Base-by-base conservation (phyloP, 192 early-diverging fungal species). In the Coemansia sp. region DNA sequence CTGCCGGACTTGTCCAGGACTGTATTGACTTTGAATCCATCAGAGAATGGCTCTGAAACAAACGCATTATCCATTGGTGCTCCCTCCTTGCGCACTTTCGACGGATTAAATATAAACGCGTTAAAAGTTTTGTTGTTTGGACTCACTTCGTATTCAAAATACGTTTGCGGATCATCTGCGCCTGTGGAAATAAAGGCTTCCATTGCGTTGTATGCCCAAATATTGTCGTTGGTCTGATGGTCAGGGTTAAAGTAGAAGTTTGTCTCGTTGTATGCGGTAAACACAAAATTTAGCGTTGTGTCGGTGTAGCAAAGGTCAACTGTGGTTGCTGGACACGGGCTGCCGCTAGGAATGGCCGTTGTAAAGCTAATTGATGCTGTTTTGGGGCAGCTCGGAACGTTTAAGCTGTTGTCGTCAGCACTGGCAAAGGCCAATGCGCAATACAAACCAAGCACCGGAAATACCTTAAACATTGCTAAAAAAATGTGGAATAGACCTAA, bases 161-260 rank as follows among this genome's bases (percentile, higher is more conserved):
- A 80, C 8, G 71, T 69, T 57, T 73, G 70, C 11, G 77, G 77
- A 18, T 73, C 56, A 12, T 70, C 60, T n/a, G 19, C 22, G 21
- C 77, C 77, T 60, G 61, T 62, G 58, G 69, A 63, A 49, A 80
- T 73, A 48, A 80, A 80, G 5, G 77, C 71, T 55, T 80, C 77
- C 53, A 80, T 60, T 10, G 69, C 77, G 19, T 80, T 63, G 56
- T 80, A 80, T 8, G 44, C 70, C 77, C 77, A 80, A 43, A 80
- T 73, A 18, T 73, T 60, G 11, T 57, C 77, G 32, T 80, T 80
- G n/a, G 77, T 80, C 27, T 32, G 44, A 31, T 80, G 77, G n/a
- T 21, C 58, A 1, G 55, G 60, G 40, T 80, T 45, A 60, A 64
- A 73, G 61, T 73, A 73, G 25, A 58, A 73, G 49, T 66, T 70